These are phyloP conservation scores for Xylaria sp. DNA, from an alignment of 2,329 filamentous ascomycete species.

Conservation along the genomic window DNA sequence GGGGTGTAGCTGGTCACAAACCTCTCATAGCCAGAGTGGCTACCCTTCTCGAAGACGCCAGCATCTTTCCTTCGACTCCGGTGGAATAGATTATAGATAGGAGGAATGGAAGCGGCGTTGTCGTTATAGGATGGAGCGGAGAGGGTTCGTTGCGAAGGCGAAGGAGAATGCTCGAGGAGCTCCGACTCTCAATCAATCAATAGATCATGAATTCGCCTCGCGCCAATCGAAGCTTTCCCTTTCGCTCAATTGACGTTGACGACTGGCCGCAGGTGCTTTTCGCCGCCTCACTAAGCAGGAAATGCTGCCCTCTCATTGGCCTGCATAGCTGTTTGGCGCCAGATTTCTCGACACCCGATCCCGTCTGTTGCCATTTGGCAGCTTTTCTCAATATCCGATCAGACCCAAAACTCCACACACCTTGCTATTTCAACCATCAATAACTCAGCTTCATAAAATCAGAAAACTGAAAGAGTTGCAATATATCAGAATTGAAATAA, in stretches of 20 bases:
- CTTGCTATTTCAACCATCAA: too few relatives aligned
- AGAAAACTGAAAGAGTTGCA: too few relatives aligned
- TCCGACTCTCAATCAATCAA: slow-evolving; percentile 26
- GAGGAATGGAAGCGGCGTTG: background rate
- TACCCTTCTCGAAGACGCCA: slow-evolving; percentile 55
- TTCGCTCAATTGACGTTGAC: slow-evolving; percentile 39
- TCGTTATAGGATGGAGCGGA: slow-evolving; percentile 29
- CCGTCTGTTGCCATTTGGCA: background rate
- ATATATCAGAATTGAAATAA: too few relatives aligned
- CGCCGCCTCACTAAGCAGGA: slow-evolving; percentile 38
- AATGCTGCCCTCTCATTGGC: slow-evolving; percentile 39
- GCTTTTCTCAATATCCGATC: background rate
- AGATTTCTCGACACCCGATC: slow-evolving; percentile 27
- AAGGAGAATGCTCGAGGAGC: slow-evolving; percentile 30
- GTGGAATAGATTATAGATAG: background rate
- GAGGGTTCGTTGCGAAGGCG: slow-evolving; percentile 24
- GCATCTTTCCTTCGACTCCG: slow-evolving; percentile 48
- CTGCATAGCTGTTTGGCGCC: background rate
- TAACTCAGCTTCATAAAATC: too few relatives aligned
- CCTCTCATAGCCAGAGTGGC: slow-evolving; percentile 57
- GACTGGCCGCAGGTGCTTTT: slow-evolving; percentile 34
- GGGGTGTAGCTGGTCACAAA: slow-evolving; percentile 38
- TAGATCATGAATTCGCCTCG: slow-evolving; percentile 35
- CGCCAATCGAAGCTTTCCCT: slow-evolving; percentile 32
- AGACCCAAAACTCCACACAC: too few relatives aligned